These are phyloP conservation scores for Nitzschia sp. DNA, from an alignment of 108 stramenopile genomes.

Conservation along the genomic window DNA sequence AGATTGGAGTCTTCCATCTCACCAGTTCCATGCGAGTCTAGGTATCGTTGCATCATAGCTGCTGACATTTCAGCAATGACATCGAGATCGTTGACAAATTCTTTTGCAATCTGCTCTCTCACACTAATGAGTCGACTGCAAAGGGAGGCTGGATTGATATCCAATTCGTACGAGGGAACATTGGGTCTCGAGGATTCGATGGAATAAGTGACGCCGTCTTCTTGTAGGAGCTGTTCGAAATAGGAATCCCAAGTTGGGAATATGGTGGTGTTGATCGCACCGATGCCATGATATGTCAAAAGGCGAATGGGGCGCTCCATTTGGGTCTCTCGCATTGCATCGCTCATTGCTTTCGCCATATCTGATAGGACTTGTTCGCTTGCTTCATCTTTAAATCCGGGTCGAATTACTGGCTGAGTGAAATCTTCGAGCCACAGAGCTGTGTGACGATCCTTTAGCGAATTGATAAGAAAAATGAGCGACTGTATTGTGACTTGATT, in stretches of 20 bases:
- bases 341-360: conserved; percentile 36
- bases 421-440: conserved; percentile 73
- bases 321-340: background rate
- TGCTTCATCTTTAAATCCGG: background rate
- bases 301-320: conserved; percentile 36
- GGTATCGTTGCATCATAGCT: conserved; percentile 20
- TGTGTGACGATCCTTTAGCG: conserved; percentile 71
- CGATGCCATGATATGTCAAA: conserved; percentile 65
- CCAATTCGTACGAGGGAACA: conserved; percentile 54
- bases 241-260: conserved; percentile 83
- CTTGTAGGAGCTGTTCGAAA: conserved; percentile 54
- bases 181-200: conserved; percentile 37
- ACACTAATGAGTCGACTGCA: conserved; percentile 62
- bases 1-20: conserved; percentile 16
- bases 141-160: conserved; percentile 66
- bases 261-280: conserved; percentile 60
- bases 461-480: conserved; percentile 62
- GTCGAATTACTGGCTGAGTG: conserved; percentile 47
- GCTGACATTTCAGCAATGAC: conserved; percentile 55
- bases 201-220: conserved; percentile 43
- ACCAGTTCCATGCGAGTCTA: conserved; percentile 6
- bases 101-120: conserved; percentile 70
- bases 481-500: conserved; percentile 76
- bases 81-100: conserved; percentile 59
- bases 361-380: conserved; percentile 16